Conservation (phyloP, 2,329 filamentous ascomycete species). For the Lecanosticta acicola region DNA sequence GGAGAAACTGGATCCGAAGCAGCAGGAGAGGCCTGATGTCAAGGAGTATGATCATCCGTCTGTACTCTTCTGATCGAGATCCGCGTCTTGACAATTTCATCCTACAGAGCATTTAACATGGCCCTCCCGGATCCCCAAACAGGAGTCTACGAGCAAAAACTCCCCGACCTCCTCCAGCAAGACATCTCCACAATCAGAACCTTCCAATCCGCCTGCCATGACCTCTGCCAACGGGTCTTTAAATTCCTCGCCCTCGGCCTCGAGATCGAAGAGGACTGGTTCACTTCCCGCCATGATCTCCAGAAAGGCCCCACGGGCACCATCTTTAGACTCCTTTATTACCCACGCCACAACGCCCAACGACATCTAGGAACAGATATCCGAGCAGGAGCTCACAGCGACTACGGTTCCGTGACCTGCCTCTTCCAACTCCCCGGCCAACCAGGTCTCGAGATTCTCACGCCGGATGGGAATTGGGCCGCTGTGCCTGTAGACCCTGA, state of each 20-base stretch:
- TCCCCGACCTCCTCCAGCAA: conserved; percentile 59
- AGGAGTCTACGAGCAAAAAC: conserved; percentile 66
- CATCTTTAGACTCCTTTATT: conserved; percentile 51
- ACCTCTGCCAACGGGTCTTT: conserved; percentile 67
- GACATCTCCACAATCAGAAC: conserved; percentile 57
- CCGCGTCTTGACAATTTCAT: not conserved
- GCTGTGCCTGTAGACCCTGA: conserved; percentile 42
- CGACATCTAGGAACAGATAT: conserved; percentile 51
- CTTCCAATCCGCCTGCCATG: conserved; percentile 67
- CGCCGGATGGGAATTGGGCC: conserved; percentile 42
- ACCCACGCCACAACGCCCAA: conserved; percentile 18
- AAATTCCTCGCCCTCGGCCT: conserved; percentile 74
- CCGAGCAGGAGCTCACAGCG: conserved; percentile 84
- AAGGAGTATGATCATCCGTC: conserved; percentile 70
- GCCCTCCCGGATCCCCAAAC: conserved; percentile 59
- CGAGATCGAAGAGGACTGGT: conserved; percentile 49
- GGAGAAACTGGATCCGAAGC: conserved; percentile 79
- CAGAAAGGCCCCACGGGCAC: conserved; percentile 47
- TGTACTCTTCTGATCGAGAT: not conserved
- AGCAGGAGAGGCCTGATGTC: conserved; percentile 67
- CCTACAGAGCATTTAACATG: conserved; percentile 78
- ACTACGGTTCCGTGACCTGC: conserved; percentile 66
- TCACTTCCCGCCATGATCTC: conserved; percentile 56
- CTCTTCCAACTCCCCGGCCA: conserved; percentile 83
- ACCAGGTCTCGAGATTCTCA: conserved; percentile 77